phyloP scores from a whole-genome alignment of 495 filamentous ascomycete genomes.

The Podospora appendiculata region DNA sequence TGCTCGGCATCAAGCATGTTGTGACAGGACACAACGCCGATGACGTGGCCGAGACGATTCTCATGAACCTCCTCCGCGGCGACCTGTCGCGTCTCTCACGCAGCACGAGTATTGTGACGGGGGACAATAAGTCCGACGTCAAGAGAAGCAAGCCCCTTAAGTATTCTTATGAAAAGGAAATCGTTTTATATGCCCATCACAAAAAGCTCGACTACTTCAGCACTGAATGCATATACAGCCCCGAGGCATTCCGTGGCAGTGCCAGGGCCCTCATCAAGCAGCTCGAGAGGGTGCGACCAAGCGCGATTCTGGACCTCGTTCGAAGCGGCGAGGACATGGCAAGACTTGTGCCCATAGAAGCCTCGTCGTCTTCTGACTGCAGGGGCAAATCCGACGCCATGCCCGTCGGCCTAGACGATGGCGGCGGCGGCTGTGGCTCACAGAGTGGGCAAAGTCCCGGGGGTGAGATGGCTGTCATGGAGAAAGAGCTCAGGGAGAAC shows the following conservation, averaged over 20 bases:
- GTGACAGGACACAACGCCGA: slow-evolving; percentile 98
- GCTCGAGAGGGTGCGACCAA: slow-evolving; percentile 84
- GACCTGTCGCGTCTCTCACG: slow-evolving; percentile 82
- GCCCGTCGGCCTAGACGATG: slow-evolving; percentile 48
- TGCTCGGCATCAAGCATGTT: slow-evolving; percentile 83
- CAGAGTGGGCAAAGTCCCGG: slow-evolving; percentile 60
- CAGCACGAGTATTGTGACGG: slow-evolving; percentile 89
- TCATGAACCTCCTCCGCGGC: slow-evolving; percentile 93
- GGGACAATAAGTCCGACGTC: slow-evolving; percentile 63
- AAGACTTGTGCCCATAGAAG: slow-evolving; percentile 61
- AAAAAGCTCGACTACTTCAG: slow-evolving; percentile 96
- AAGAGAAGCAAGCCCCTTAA: slow-evolving; percentile 94
- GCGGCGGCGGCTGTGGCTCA: slow-evolving; percentile 66
- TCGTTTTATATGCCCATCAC: slow-evolving; percentile 94
- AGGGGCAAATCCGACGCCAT: slow-evolving; percentile 28
- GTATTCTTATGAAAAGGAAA: slow-evolving; percentile 98
- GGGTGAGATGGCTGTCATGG: slow-evolving; percentile 91
- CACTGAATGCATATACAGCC: slow-evolving; percentile 97
- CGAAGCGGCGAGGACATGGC: slow-evolving; percentile 96
- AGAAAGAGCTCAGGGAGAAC: slow-evolving; percentile 63
- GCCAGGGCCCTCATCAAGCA: slow-evolving; percentile 91
- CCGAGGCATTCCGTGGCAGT: slow-evolving; percentile 93
- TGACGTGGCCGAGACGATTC: slow-evolving; percentile 94
- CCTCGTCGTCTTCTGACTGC: slow-evolving; percentile 27
- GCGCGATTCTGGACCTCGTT: slow-evolving; percentile 90